Evolutionary conservation across 805 yeast genomes (phyloP).

Genomic region (Myxozyma nipponensis): DNA sequence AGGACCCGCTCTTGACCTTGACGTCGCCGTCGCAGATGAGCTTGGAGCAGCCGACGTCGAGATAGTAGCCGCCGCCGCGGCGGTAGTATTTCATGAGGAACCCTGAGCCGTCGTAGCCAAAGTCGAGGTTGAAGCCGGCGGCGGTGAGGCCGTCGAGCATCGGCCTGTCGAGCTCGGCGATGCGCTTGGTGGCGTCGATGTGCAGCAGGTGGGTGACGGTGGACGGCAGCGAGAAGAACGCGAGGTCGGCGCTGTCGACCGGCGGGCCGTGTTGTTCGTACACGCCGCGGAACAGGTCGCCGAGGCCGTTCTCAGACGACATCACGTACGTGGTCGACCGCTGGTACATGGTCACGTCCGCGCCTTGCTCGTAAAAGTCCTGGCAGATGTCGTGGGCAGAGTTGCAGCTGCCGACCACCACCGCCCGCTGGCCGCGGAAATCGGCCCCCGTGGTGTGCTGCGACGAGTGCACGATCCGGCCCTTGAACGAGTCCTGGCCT

Average conservation of each 20-base stretch:
- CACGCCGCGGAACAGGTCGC: slow-evolving; percentile 35
- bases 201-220: slow-evolving; percentile 36
- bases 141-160: slow-evolving; percentile 35
- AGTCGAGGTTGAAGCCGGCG: slow-evolving; percentile 42
- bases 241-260: slow-evolving; percentile 41
- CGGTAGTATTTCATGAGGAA: slow-evolving; percentile 41
- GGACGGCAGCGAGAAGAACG: slow-evolving; percentile 38
- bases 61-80: slow-evolving; percentile 46
- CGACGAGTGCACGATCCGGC: slow-evolving; percentile 42
- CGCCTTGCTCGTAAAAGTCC: slow-evolving; percentile 46
- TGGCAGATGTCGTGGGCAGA: slow-evolving; percentile 46
- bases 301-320: slow-evolving; percentile 39
- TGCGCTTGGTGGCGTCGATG: slow-evolving; percentile 40
- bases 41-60: slow-evolving; percentile 45
- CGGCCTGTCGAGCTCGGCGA: slow-evolving; percentile 36
- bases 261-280: slow-evolving; percentile 41
- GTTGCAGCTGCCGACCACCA: slow-evolving; percentile 45
- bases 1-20: slow-evolving; percentile 37
- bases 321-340: slow-evolving; percentile 45
- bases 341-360: slow-evolving; percentile 43
- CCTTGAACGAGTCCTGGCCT: slow-evolving; percentile 40
- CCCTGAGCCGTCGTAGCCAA: slow-evolving; percentile 45
- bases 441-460: slow-evolving; percentile 43
- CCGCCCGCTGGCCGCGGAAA: slow-evolving; percentile 41
- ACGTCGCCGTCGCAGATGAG: slow-evolving; percentile 42